phyloP scores from a whole-genome alignment of 768 basidiomycete genomes.

The Leccinum sublutescens region DNA sequence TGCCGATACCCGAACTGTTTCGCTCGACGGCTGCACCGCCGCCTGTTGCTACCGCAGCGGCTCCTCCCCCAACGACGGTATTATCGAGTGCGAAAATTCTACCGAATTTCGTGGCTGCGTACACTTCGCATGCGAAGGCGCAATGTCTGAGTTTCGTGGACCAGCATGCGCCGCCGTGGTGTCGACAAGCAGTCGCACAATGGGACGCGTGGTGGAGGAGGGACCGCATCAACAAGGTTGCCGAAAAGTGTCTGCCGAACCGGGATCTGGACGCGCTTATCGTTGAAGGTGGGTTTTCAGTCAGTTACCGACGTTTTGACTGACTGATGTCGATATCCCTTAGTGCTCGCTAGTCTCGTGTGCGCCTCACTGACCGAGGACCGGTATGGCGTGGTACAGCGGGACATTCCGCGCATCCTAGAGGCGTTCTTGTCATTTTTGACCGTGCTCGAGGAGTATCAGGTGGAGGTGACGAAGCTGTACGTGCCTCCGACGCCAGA shows the following conservation, averaged over 20 bases:
- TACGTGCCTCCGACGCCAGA: constrained; percentile 40
- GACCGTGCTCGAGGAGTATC: constrained; percentile 62
- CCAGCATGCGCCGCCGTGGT: constrained; percentile 32
- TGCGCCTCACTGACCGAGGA: constrained; percentile 79
- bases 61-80: background rate
- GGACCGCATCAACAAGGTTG: constrained; percentile 51
- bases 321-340: background rate
- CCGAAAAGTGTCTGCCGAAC: constrained; percentile 56
- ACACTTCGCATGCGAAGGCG: constrained; percentile 2
- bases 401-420: constrained; percentile 78
- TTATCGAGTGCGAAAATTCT: background rate
- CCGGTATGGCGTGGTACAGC: constrained; percentile 77
- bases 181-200: constrained; percentile 23
- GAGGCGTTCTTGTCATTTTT: constrained; percentile 74
- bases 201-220: constrained; percentile 54
- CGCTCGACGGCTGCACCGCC: constrained; percentile 35
- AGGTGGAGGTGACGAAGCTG: constrained; percentile 46
- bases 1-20: constrained; percentile 50
- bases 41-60: constrained; percentile 12
- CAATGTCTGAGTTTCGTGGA: constrained; percentile 6
- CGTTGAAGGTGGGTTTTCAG: constrained; percentile 51
- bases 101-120: background rate
- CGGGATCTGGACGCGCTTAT: constrained; percentile 60
- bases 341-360: constrained; percentile 58
- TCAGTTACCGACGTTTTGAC: background rate